Evolutionary conservation across 768 basidiomycete genomes (phyloP), one percentile per base, ranked within the genome.

Genomic region (Chlorophyllum brunneum): DNA sequence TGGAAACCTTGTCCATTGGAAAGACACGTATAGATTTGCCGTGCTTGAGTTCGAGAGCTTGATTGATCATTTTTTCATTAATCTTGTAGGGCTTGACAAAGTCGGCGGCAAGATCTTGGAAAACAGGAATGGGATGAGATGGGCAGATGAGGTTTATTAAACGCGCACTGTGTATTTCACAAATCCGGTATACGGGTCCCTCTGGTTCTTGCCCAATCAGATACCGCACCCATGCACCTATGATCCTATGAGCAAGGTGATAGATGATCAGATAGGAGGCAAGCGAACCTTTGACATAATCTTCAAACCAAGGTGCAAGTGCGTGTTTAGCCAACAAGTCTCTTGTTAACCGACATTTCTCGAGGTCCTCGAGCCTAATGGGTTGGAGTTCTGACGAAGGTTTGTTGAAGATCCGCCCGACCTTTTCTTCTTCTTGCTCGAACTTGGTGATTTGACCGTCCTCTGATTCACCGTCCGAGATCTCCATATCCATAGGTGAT

Each of bases 171-270:
- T 70, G 67, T 31, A 98, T 74, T 67, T 90, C 81, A 63, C 92
- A 94, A 41, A 94, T 77, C 50, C 95, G 80, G 67, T 98, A 98
- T 18, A 88, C 78, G 15, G 78, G 59, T 5, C 76, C 73, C 7
- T 69, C 64, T 44, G 90, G 84, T 2, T 90, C 85, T 1, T 71
- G 58, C 0, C 89, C 91, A 57, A 95, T 83, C 33, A 89, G 72
- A 62, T 89, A 88, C 33, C 95, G 81, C 8, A 98, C 92, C 82
- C 85, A 98, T 22, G 82, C 81, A 40, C 86, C 94, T 93, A 57
- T 3, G 48, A 22, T 39, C 85, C 92, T 92, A 58, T 6, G 47
- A 30, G 39, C 34, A 45, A 45, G 56, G 10, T 56, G 18, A 29
- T 39, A 58, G 31, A 57, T 29, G 42, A 11, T 48, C 18, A 56